Evolutionary conservation across 1,284 basidiomycete genomes (phyloP).

Genomic region (Paramarasmius palmivorus): DNA sequence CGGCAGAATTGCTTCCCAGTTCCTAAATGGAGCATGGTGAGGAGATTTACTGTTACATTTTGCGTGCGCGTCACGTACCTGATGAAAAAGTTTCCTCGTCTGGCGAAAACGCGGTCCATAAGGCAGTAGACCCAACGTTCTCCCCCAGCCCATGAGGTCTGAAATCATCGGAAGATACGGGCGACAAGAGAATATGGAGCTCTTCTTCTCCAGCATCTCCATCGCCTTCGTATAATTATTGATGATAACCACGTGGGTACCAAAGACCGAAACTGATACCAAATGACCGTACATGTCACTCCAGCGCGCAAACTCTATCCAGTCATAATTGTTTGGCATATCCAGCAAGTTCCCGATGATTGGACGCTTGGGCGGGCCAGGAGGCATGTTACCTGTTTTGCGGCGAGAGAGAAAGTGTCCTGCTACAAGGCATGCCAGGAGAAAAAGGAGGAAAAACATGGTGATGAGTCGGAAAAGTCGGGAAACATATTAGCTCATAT

Average conservation of each 20-base stretch:
- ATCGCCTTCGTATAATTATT: constrained; percentile 22
- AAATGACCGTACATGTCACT: constrained; percentile 37
- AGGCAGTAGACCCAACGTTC: constrained; percentile 20
- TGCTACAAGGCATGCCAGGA: not conserved
- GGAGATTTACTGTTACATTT: too few species aligned
- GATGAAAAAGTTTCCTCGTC: constrained; percentile 19
- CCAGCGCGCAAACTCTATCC: constrained; percentile 43
- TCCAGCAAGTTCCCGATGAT: constrained; percentile 45
- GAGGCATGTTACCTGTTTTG: constrained; percentile 30
- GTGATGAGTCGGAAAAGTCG: not conserved
- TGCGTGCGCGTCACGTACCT: too few species aligned
- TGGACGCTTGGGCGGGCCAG: constrained; percentile 40
- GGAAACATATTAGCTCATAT: too few species aligned
- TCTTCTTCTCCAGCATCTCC: constrained; percentile 26
- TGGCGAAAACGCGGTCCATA: constrained; percentile 24
- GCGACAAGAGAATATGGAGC: constrained; percentile 24
- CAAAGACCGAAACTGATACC: constrained; percentile 3
- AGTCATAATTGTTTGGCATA: constrained; percentile 38
- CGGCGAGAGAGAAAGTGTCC: not conserved
- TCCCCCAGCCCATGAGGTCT: constrained; percentile 19
- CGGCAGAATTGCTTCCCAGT: constrained; percentile 26
- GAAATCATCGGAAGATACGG: constrained; percentile 21
- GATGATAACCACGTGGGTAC: constrained; percentile 21
- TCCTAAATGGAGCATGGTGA: constrained; percentile 4
- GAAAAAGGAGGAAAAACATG: not conserved